Base-by-base conservation (phyloP, 208 protist species). In the Wallacemonas sp. region DNA sequence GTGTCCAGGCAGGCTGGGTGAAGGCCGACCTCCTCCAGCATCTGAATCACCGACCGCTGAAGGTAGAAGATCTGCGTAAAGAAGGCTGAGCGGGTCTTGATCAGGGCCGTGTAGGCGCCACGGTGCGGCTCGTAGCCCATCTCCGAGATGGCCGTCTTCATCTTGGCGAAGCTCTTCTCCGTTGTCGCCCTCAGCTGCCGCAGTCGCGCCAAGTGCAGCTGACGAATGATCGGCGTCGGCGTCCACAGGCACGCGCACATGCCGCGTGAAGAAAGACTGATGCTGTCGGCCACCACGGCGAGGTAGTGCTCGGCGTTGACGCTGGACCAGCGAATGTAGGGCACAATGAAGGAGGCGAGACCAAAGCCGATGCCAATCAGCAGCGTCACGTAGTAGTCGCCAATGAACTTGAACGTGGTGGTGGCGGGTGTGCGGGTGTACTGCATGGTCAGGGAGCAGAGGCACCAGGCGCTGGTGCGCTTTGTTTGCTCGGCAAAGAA, bases 251-350 rank as follows among this genome's bases (percentile, higher is more conserved):
- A 86, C 57, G 67, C 74, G 68, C 86, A 93, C 44, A 73, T 72
- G 16, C 87, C 86, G 39, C 88, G 90, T 61, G 92, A 80, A 48
- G 77, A 85, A 28, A 95, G 86, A 63, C 85, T 91, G 41, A 95
- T 61, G n/a, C 82, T 73, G 70, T 93, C 86, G 10, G 83, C 89
- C 61, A 84, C 68, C 45, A 88, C 74, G 44, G 70, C 64, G 31
- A 91, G 69, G 70, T 93, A 91, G 65, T 81, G 78, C 61, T 80
- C 75, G 52, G 90, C 79, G 33, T 85, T 74, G 52, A 92, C 87
- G 70, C 83, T 90, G 2, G 90, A 92, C 87, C 90, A 95, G 42
- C 85, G 84, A 50, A 93, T 92, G 67, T 79, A 92, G 18, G 90
- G 90, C 33, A 95, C 72, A 32, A 95, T 62, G 42, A 93, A 92